Conservation (phyloP, 1,139 yeast species). For the Candida sp. region DNA sequence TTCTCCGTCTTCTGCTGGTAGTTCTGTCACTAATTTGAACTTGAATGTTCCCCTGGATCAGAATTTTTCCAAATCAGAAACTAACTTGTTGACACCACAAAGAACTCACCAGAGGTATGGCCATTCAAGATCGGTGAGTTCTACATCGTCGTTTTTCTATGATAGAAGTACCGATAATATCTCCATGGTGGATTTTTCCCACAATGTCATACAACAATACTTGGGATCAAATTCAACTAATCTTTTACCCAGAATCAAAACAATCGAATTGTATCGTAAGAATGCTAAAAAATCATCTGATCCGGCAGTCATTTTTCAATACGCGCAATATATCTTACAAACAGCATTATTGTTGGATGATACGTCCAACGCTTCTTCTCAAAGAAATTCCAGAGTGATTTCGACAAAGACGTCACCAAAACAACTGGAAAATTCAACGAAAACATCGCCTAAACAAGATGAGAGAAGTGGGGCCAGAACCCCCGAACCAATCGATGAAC, state of each 20-base stretch:
- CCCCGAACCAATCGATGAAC: slow-evolving; percentile 26
- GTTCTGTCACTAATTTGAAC: slow-evolving; percentile 38
- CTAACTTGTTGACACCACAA: slow-evolving; percentile 19
- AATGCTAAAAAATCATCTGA: slow-evolving; percentile 86
- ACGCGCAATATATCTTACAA: slow-evolving; percentile 88
- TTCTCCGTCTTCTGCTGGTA: slow-evolving; percentile 31
- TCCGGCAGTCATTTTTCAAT: slow-evolving; percentile 81
- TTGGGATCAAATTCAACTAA: slow-evolving; percentile 50
- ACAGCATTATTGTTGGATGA: slow-evolving; percentile 65
- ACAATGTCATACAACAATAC: slow-evolving; percentile 44
- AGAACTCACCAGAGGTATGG: slow-evolving; percentile 11
- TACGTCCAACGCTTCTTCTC: slow-evolving; percentile 9
- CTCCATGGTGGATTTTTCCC: slow-evolving; percentile 39
- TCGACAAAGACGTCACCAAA: slow-evolving; percentile 25
- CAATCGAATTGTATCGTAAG: slow-evolving; percentile 82
- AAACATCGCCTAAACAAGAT: slow-evolving; percentile 8
- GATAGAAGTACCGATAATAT: slow-evolving; percentile 33
- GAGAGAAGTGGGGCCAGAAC: slow-evolving; percentile 12
- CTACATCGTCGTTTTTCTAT: slow-evolving; percentile 35
- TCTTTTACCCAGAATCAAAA: slow-evolving; percentile 76
- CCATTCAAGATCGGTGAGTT: slow-evolving; percentile 39
- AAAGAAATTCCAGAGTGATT: slow-evolving; percentile 5
- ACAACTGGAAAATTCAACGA: slow-evolving; percentile 11
- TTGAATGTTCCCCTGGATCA: slow-evolving; percentile 10
- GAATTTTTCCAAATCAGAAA: slow-evolving; percentile 26